These are phyloP conservation scores for Thielaviopsis euricoi DNA, from an alignment of 2,329 filamentous ascomycete genomes.

Conservation along the genomic window DNA sequence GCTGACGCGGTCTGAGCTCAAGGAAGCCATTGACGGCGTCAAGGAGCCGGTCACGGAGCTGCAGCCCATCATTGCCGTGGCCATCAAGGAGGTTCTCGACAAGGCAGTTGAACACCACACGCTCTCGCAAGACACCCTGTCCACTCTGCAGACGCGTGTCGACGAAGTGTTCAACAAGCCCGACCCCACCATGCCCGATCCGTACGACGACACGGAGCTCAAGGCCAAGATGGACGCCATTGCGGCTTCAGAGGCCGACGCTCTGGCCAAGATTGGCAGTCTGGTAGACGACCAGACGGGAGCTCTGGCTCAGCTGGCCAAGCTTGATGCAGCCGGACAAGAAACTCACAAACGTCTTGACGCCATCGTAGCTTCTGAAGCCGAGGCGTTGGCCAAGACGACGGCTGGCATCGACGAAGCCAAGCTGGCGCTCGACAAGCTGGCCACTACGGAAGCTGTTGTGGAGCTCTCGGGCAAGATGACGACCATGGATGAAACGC, in stretches of 20 bases:
- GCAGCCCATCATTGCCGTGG: slow-evolving; percentile 75
- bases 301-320: slow-evolving; percentile 4
- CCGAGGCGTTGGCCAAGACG: slow-evolving; percentile 8
- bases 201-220: slow-evolving; percentile 37
- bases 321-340: slow-evolving; percentile 2
- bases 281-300: slow-evolving; percentile 8
- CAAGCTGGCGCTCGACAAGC: slow-evolving; percentile 5
- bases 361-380: slow-evolving; percentile 6
- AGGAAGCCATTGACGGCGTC: slow-evolving; percentile 54
- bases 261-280: slow-evolving; percentile 5
- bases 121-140: slow-evolving; percentile 55
- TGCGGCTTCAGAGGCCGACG: slow-evolving; percentile 8
- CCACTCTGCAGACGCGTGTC: slow-evolving; percentile 39
- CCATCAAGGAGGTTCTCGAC: slow-evolving; percentile 69
- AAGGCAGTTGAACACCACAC: slow-evolving; percentile 79
- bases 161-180: slow-evolving; percentile 40
- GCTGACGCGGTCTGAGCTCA: slow-evolving; percentile 62
- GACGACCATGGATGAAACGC: neutral
- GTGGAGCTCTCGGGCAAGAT: neutral
- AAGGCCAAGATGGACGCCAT: slow-evolving; percentile 12
- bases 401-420: slow-evolving; percentile 5
- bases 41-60: slow-evolving; percentile 64
- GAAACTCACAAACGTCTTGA: slow-evolving; percentile 10
- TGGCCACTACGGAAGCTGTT: neutral
- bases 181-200: slow-evolving; percentile 38